Evolutionary conservation across 2,329 filamentous ascomycete species (phyloP).

Genomic region (Aspergillus tubingensis): DNA sequence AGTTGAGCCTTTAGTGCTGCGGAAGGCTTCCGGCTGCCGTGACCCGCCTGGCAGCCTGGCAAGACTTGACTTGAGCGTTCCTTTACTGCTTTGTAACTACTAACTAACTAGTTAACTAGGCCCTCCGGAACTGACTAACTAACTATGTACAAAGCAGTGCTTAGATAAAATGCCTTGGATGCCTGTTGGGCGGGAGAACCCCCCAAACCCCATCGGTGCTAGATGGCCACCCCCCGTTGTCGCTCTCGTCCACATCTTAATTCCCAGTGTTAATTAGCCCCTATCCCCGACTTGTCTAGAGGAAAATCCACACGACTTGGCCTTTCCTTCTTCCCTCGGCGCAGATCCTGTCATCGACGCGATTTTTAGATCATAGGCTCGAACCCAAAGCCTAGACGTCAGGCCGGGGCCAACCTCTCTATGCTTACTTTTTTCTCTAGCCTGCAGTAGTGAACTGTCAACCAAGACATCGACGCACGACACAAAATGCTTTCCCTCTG

Average conservation of each 20-base stretch:
- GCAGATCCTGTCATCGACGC: not conserved
- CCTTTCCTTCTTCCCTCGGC: not conserved
- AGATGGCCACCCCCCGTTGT: too few relatives aligned
- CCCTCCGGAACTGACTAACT: not conserved
- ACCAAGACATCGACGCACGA: not conserved
- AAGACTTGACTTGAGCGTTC: not conserved
- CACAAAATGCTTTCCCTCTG: not conserved
- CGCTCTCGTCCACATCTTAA: too few relatives aligned
- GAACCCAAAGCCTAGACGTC: not conserved
- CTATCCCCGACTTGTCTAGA: not conserved
- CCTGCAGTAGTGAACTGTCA: constrained; percentile 2
- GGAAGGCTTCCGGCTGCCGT: constrained; percentile 9
- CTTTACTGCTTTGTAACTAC: not conserved
- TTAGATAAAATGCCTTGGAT: too few relatives aligned
- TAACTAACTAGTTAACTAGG: not conserved
- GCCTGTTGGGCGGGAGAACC: too few relatives aligned
- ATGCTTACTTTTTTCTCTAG: constrained; percentile 4
- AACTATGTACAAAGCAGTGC: not conserved
- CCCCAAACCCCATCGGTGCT: too few relatives aligned
- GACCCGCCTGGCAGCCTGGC: not conserved
- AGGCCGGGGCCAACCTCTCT: not conserved
- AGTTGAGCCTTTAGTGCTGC: not conserved
- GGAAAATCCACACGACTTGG: not conserved
- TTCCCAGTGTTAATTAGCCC: not conserved
- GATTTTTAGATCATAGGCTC: not conserved